phyloP scores from a whole-genome alignment of 495 filamentous ascomycete genomes.

The Xanthoparmelia taractica region DNA sequence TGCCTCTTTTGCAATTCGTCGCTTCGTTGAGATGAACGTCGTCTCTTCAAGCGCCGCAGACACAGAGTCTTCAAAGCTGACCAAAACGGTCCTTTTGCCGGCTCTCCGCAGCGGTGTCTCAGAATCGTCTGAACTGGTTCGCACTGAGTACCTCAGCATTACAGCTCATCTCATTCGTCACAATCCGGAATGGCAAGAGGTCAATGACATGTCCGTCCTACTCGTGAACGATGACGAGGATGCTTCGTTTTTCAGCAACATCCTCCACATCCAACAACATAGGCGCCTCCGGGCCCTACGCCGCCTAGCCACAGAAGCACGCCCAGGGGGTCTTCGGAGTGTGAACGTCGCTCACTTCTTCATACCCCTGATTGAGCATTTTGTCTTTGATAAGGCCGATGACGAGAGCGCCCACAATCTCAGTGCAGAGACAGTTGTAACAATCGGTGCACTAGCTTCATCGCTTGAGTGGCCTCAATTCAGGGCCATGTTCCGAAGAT shows the following conservation, averaged over 20 bases:
- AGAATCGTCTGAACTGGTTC: constrained; percentile 73
- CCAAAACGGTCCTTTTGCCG: constrained; percentile 60
- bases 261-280: constrained; percentile 84
- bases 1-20: constrained; percentile 68
- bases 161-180: constrained; percentile 68
- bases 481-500: constrained; percentile 70
- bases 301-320: constrained; percentile 58
- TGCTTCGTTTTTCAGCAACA: constrained; percentile 86
- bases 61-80: constrained; percentile 42
- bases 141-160: constrained; percentile 68
- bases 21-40: constrained; percentile 60
- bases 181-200: constrained; percentile 57
- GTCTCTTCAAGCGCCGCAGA: constrained; percentile 32
- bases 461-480: constrained; percentile 91
- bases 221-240: constrained; percentile 74
- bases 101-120: constrained; percentile 65
- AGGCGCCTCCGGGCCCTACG: constrained; percentile 78
- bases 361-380: constrained; percentile 86
- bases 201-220: constrained; percentile 67
- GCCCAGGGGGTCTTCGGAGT: constrained; percentile 54
- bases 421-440: constrained; percentile 68
- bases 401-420: constrained; percentile 76
- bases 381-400: constrained; percentile 71
- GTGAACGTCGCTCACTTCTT: constrained; percentile 79
- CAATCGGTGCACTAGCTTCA: constrained; percentile 62